A percentile compares a stretch with the other conserved stretches of the same genome.
These are phyloP conservation scores for Rhodotorula diobovata DNA, from an alignment of 768 basidiomycete genomes.

Conservation along the genomic window DNA sequence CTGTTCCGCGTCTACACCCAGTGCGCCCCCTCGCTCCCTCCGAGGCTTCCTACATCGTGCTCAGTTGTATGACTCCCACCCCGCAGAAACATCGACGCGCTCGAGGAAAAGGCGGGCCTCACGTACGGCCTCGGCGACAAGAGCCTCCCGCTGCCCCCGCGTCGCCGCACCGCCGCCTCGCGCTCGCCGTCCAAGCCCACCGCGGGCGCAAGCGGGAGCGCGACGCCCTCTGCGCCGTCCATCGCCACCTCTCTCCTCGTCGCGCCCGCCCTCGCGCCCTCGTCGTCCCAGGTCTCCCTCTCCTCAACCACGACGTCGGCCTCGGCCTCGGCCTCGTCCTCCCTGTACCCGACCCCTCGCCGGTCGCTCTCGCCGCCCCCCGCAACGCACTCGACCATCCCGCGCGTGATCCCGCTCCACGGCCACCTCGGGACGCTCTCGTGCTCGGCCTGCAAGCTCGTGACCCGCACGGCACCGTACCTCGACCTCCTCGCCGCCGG, in stretches of 20 bases:
- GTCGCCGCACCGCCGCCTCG: not conserved
- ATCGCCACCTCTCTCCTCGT: too few relatives aligned
- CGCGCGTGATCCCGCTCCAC: conserved; percentile 83
- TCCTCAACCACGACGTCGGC: not conserved
- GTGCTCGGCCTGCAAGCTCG: conserved; percentile 73
- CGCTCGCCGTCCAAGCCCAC: not conserved
- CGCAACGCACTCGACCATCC: conserved; percentile 49
- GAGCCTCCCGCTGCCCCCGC: conserved; percentile 9
- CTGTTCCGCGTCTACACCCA: conserved; percentile 86
- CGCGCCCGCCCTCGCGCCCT: not conserved
- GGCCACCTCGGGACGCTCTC: conserved; percentile 74
- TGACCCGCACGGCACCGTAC: conserved; percentile 62
- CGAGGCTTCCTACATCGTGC: not conserved
- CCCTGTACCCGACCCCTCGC: conserved; percentile 5
- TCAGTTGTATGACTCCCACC: not conserved
- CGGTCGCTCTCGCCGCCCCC: not conserved
- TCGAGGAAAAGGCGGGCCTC: conserved; percentile 80
- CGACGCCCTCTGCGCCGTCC: too few relatives aligned
- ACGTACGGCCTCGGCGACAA: conserved; percentile 72
- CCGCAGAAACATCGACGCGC: conserved; percentile 69
- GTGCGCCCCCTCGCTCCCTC: conserved; percentile 23
- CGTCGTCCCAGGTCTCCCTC: not conserved
- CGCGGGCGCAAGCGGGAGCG: not conserved
- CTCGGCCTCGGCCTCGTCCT: conserved; percentile 1
- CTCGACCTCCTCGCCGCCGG: conserved; percentile 61